Evolutionary conservation across 2,329 filamentous ascomycete species (phyloP), one percentile per base, ranked within the genome.

Genomic region (Westerdykella sp.): DNA sequence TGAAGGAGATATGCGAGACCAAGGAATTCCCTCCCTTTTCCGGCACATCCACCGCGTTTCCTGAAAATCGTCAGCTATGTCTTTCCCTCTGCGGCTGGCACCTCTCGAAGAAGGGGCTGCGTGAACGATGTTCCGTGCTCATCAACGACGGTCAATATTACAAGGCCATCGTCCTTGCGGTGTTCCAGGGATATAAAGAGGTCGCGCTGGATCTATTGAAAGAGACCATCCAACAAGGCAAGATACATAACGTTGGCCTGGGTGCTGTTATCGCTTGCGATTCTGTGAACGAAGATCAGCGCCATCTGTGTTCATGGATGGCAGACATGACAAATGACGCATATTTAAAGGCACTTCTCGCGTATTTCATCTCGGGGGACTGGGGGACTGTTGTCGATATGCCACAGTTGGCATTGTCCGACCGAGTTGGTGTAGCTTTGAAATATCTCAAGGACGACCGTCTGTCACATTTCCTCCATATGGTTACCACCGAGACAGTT

Each of bases 301-400:
- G 77, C 49, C 75, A 81, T 47, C 76, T 80, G 35, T 81, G 80
- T 49, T 66, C 72, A 10, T 80, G 79, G 66, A 79, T 83, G 63
- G 75, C 77, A 18, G 78, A 78, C 47, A 78, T 82, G 53, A 74
- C 84, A 47, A 81, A 83, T 0, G 85, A 93, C 55, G 83, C 86
- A 0, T 91, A 90, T 59, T 76, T 93, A 18, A 83, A 86, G 43
- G 86, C 85, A 5, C 84, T 93, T 38, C 86, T 87, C 18, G 81
- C 83, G 3, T 81, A 87, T 51, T 85, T 93, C 47, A 81, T 83
- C 9, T 87, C 82, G 0, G 83, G 84, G 4, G 78, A 88, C 61
- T 93, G 87, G 87, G 72, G 77, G 14, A 76, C 78, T 34, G 84
- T 93, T 34, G 82, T 85, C 32, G 78, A 83, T 50, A 85, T 89